Base-by-base conservation (phyloP, 2,329 filamentous ascomycete genomes). In the Beauveria sp. region DNA sequence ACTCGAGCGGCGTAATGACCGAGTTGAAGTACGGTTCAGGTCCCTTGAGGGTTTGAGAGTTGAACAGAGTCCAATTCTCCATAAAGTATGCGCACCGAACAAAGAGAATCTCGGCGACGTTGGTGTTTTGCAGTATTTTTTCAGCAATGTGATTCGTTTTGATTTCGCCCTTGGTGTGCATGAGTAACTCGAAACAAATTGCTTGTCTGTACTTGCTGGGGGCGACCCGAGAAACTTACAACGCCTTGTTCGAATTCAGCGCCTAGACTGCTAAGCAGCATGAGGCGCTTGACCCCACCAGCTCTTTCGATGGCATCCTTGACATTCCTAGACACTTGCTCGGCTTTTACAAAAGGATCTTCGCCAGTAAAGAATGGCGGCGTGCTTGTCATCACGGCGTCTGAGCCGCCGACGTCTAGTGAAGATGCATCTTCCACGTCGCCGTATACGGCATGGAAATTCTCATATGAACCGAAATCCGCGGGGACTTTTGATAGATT, bases 61-160 rank as follows among this genome's bases (percentile, higher is more conserved):
- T 28, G 1, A 62, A 59, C 58, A 63, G 62, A 3, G 67, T 67
- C 74, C 74, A 76, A 53, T 76, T 76, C 63, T 77, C 73, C 72
- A 75, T 76, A 38, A 76, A 76, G 64, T 73, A 76, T 0, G 63
- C 62, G 50, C 68, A 71, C 6, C 74, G 68, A 2, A 74, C 67
- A 47, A 75, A 70, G 14, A 71, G 61, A 1, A 75, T 62, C 2
- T 71, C 65, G 0, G 67, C 62, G 1, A 70, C 64, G 2, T 67
- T 58, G 0, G 65, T 62, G 0, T 28, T 46, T 3, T 54, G 56
- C 1, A 73, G 60, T 2, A 70, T 52, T 3, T 62, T 45, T 53
- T 76, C 74, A 0, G 72, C 72, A 1, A 65, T 67, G 58, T 76
- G 67, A 43, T 75, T 76, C 0, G 70, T 71, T 20, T 67, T 67